Conservation (phyloP, 2,329 filamentous ascomycete genomes). For the Samsoniella hepiali region DNA sequence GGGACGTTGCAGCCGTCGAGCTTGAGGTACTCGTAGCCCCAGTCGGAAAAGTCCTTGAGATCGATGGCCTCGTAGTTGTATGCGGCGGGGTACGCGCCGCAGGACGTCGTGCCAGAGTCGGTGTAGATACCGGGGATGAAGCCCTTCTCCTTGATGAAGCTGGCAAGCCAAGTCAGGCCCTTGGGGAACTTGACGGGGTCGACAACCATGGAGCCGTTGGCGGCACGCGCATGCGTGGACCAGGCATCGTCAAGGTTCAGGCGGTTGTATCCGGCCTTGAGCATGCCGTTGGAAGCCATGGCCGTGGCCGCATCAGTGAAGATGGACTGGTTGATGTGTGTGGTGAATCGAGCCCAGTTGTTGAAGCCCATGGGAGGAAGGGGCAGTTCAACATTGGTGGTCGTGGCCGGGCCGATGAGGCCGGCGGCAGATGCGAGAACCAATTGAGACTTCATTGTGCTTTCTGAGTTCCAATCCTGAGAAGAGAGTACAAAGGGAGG, state of each 20-base stretch:
- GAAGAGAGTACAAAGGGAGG: not conserved
- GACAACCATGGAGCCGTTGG: slow-evolving; percentile 39
- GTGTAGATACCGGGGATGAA: slow-evolving; percentile 46
- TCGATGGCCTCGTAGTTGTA: slow-evolving; percentile 41
- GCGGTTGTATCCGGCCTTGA: slow-evolving; percentile 31
- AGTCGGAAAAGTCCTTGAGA: slow-evolving; percentile 36
- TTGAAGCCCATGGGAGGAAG: slow-evolving; percentile 51
- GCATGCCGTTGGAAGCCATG: slow-evolving; percentile 41
- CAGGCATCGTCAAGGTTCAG: slow-evolving; percentile 47
- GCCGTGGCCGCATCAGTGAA: slow-evolving; percentile 46
- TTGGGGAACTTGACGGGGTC: slow-evolving; percentile 40
- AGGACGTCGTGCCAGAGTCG: slow-evolving; percentile 42
- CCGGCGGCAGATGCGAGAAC: slow-evolving; percentile 17
- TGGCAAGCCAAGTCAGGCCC: slow-evolving; percentile 41
- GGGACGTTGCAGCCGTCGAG: slow-evolving; percentile 41
- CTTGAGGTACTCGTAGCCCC: slow-evolving; percentile 39
- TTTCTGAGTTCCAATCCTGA: not conserved
- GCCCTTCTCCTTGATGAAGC: slow-evolving; percentile 36
- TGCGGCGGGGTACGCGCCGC: slow-evolving; percentile 41
- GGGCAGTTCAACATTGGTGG: slow-evolving; percentile 14
- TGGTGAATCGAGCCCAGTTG: slow-evolving; percentile 48
- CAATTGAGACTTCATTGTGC: slow-evolving; percentile 18
- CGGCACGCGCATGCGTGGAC: slow-evolving; percentile 34
- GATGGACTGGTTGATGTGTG: slow-evolving; percentile 45
- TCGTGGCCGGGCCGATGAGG: slow-evolving; percentile 1